These are phyloP conservation scores for Podospora didyma DNA, from an alignment of 495 filamentous ascomycete genomes.

Conservation along the genomic window DNA sequence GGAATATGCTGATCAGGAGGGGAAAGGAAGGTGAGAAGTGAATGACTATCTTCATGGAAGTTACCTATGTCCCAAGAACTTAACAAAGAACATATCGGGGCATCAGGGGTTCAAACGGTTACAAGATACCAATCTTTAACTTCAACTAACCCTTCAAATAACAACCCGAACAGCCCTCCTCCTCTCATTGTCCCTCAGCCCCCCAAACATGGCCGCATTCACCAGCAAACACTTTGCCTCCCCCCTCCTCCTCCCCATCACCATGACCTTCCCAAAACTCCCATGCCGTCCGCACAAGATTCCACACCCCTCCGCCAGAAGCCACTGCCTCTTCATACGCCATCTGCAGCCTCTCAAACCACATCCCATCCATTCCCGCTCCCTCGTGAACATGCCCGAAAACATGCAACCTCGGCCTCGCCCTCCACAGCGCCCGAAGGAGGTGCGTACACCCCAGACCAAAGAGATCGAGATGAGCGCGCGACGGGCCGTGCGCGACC, in stretches of 20 bases:
- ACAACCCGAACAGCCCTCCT: constrained; percentile 7
- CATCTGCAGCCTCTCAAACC: constrained; percentile 21
- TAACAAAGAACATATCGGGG: no score
- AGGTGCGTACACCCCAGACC: constrained; percentile 62
- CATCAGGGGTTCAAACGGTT: no score
- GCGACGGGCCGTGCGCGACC: constrained; percentile 67
- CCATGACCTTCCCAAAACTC: not conserved
- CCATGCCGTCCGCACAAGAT: constrained; percentile 3
- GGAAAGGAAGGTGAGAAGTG: no score
- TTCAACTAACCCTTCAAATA: not conserved
- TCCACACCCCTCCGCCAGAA: constrained; percentile 18
- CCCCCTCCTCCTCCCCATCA: not conserved
- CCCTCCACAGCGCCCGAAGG: constrained; percentile 62
- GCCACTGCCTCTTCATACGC: constrained; percentile 18
- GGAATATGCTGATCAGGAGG: no score
- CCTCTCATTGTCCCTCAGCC: constrained; percentile 11
- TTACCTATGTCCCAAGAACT: no score
- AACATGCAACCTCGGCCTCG: constrained; percentile 65
- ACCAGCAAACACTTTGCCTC: constrained; percentile 16
- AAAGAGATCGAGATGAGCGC: constrained; percentile 59
- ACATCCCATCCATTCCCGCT: constrained; percentile 35
- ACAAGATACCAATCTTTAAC: no score
- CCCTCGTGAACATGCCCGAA: constrained; percentile 71
- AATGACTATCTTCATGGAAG: no score
- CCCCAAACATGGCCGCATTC: constrained; percentile 10